Conservation (phyloP, 2,329 filamentous ascomycete genomes). For the Verticillium alfalfae region DNA sequence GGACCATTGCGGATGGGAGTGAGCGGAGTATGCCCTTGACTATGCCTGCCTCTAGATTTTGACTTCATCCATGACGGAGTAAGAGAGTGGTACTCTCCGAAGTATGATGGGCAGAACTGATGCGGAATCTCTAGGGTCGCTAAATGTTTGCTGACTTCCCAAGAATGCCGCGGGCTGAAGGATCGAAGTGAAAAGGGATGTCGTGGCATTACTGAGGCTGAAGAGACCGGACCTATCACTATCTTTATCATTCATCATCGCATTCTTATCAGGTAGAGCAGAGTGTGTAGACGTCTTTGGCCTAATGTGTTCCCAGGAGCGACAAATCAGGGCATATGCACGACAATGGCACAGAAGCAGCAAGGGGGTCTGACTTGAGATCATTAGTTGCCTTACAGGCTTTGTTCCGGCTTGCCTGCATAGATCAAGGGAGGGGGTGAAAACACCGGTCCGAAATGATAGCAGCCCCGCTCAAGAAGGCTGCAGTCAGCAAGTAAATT, state of each 20-base stretch:
- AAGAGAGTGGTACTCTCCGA: not conserved
- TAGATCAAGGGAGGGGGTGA: not conserved
- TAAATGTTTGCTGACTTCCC: not conserved
- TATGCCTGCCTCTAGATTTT: not conserved
- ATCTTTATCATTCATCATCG: not conserved
- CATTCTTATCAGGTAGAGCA: not conserved
- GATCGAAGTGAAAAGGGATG: not conserved
- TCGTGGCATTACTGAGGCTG: not conserved
- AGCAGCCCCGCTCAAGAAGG: not conserved
- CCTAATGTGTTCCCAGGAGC: not conserved
- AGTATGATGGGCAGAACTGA: not conserved
- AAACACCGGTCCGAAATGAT: not conserved
- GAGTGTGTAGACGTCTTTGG: not conserved
- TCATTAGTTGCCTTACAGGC: not conserved
- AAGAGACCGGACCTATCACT: not conserved
- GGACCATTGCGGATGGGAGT: no score
- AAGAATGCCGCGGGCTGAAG: not conserved
- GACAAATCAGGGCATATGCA: not conserved
- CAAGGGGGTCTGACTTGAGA: not conserved
- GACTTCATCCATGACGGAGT: not conserved
- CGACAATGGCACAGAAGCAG: not conserved
- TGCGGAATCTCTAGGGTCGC: not conserved
- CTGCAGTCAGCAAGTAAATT: not conserved
- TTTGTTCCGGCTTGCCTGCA: not conserved
- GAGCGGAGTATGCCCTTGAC: no score